Percentiles rank a stretch among this genome's conserved stretches.
Evolutionary conservation across 495 filamentous ascomycete species (phyloP).

Genomic region (Schizothecium vesticola): DNA sequence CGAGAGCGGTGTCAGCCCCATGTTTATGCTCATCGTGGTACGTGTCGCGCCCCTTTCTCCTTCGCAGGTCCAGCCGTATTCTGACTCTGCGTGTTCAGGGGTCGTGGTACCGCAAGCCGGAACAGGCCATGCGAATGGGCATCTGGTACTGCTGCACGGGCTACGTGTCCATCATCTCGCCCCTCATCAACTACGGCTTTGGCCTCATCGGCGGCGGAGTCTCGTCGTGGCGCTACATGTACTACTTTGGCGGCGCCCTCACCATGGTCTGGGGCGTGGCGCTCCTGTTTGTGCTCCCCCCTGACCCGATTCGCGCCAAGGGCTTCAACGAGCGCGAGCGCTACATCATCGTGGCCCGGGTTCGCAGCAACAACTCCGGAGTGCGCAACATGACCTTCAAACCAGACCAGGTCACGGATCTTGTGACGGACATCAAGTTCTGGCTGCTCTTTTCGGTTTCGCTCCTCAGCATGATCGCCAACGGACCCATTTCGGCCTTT

Average conservation of each 20-base stretch:
- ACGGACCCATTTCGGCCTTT: conserved; percentile 38
- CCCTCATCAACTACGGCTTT: conserved; percentile 47
- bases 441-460: conserved; percentile 36
- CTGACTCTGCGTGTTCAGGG: conserved; percentile 11
- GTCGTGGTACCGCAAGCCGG: conserved; percentile 40
- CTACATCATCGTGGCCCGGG: conserved; percentile 35
- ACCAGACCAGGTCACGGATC: conserved; percentile 43
- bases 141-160: conserved; percentile 42
- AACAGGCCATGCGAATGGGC: conserved; percentile 45
- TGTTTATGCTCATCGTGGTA: conserved; percentile 42
- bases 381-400: conserved; percentile 41
- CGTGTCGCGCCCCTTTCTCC: not conserved
- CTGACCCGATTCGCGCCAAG: conserved; percentile 35
- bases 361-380: conserved; percentile 36
- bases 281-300: conserved; percentile 36
- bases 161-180: conserved; percentile 42
- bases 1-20: conserved; percentile 39
- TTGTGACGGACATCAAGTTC: conserved; percentile 38
- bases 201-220: conserved; percentile 41
- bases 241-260: conserved; percentile 34
- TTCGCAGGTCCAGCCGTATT: not conserved
- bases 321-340: conserved; percentile 38
- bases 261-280: conserved; percentile 37
- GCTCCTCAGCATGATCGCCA: conserved; percentile 40
- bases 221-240: conserved; percentile 39